Conservation (phyloP, 148 eudicot species). For the Cornus kousa region DNA sequence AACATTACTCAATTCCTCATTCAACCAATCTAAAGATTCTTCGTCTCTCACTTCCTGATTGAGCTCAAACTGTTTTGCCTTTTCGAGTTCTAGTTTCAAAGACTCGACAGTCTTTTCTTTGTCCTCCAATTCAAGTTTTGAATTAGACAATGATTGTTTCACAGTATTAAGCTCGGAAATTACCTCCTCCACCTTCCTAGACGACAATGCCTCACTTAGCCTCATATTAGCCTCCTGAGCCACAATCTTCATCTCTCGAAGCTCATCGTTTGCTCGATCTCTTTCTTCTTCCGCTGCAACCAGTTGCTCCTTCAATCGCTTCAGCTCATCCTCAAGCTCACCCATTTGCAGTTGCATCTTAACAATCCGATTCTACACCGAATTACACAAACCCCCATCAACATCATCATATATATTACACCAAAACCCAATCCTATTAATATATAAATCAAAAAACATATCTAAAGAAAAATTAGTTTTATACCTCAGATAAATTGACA, state of each 20-base stretch:
- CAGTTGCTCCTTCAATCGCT: slow-evolving; percentile 36
- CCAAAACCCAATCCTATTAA: not conserved
- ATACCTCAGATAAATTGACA: slow-evolving; percentile 27
- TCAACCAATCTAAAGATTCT: slow-evolving; percentile 20
- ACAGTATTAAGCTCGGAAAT: slow-evolving; percentile 27
- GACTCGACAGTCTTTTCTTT: slow-evolving; percentile 43
- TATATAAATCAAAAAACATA: not conserved
- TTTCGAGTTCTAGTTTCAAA: slow-evolving; percentile 40
- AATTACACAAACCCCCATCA: not conserved
- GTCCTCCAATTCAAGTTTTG: slow-evolving; percentile 27
- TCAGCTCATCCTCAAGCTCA: slow-evolving; percentile 47
- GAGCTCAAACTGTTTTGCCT: slow-evolving; percentile 38
- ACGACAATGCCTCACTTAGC: slow-evolving; percentile 24
- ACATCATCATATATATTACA: slow-evolving; percentile 4
- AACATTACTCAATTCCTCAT: slow-evolving; percentile 28
- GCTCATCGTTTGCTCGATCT: slow-evolving; percentile 26
- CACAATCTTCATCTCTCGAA: slow-evolving; percentile 31
- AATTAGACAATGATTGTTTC: slow-evolving; percentile 27
- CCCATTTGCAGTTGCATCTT: slow-evolving; percentile 19
- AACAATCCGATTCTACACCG: slow-evolving; percentile 20
- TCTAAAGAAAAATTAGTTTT: not conserved
- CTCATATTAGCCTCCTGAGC: slow-evolving; percentile 22
- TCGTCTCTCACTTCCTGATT: slow-evolving; percentile 33
- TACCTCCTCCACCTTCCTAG: slow-evolving; percentile 24
- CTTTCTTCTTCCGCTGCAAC: slow-evolving; percentile 36